A percentile compares a stretch with the other conserved stretches of the same genome.
phyloP scores from a whole-genome alignment of 1,139 yeast genomes.

The Ogataea hybrid region DNA sequence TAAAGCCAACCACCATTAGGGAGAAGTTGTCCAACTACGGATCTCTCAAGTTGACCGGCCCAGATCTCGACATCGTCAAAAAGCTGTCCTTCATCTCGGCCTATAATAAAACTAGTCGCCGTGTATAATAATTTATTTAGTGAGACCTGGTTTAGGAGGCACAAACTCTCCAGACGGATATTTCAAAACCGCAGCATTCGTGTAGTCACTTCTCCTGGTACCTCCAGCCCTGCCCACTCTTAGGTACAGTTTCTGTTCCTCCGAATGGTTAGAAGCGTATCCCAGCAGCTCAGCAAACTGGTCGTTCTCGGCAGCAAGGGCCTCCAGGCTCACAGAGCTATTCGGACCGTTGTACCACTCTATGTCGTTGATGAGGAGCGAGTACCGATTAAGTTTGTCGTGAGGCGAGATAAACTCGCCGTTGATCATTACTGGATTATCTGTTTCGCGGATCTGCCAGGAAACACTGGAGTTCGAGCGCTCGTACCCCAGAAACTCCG shows the following conservation, averaged over 20 bases:
- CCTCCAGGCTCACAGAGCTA: constrained; percentile 41
- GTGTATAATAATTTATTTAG: constrained; percentile 24
- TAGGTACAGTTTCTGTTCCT: constrained; percentile 43
- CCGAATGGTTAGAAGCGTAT: constrained; percentile 2
- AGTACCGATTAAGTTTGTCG: constrained; percentile 43
- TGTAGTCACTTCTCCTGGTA: constrained; percentile 45
- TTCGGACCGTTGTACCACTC: constrained; percentile 64
- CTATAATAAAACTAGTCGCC: constrained; percentile 6
- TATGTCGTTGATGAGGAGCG: constrained; percentile 72
- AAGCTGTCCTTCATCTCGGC: constrained; percentile 36
- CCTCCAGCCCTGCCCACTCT: constrained; percentile 44
- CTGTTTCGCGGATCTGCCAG: constrained; percentile 34
- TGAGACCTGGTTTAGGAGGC: constrained; percentile 45
- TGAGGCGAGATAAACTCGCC: constrained; percentile 29
- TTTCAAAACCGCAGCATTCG: constrained; percentile 29
- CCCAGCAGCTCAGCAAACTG: constrained; percentile 31
- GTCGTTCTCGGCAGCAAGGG: constrained; percentile 37
- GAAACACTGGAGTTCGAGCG: constrained; percentile 21
- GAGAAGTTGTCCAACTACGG: constrained; percentile 38
- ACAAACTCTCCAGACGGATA: constrained; percentile 51
- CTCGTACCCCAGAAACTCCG: constrained; percentile 43
- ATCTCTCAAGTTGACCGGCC: constrained; percentile 37
- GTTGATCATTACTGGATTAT: constrained; percentile 22
- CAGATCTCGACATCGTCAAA: constrained; percentile 31
- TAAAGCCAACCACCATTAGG: constrained; percentile 31